These are phyloP conservation scores for Colletotrichum australisinense DNA, from an alignment of 2,329 filamentous ascomycete species.

Conservation along the genomic window DNA sequence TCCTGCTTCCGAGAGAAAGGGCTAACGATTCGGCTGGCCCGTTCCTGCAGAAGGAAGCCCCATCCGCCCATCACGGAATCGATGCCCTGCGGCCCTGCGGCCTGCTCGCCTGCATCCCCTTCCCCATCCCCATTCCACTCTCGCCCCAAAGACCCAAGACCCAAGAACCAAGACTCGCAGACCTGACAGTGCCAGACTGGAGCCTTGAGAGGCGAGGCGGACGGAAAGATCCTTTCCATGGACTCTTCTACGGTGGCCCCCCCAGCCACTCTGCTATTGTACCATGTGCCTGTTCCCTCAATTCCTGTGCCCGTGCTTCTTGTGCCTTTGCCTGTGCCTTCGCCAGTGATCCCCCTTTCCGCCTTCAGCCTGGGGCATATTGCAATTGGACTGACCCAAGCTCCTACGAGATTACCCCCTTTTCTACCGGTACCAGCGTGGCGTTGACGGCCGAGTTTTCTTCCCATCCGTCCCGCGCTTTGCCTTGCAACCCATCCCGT, in stretches of 20 bases:
- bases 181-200: constrained; percentile 8
- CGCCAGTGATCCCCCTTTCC: constrained; percentile 32
- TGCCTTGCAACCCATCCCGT: constrained; percentile 29
- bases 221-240: constrained; percentile 32
- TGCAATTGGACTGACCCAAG: constrained; percentile 33
- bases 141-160: neutral
- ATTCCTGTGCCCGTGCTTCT: neutral
- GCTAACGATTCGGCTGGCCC: constrained; percentile 32
- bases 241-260: constrained; percentile 22
- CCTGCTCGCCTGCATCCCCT: neutral
- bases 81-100: constrained; percentile 23
- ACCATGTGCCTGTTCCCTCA: neutral
- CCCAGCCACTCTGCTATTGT: constrained; percentile 26
- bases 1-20: neutral
- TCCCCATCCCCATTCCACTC: constrained; percentile 5
- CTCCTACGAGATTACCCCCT: constrained; percentile 34
- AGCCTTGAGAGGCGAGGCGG: constrained; percentile 34
- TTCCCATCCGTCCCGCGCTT: constrained; percentile 34
- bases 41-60: constrained; percentile 33
- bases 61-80: constrained; percentile 32
- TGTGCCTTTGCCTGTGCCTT: neutral
- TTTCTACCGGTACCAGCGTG: constrained; percentile 27
- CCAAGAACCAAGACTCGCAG: neutral
- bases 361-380: constrained; percentile 35
- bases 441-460: constrained; percentile 35